A percentile compares a stretch with the other conserved stretches of the same genome.
These are phyloP conservation scores for Kentomonas sorsogonicus DNA, from an alignment of 208 protist genomes.

Conservation along the genomic window DNA sequence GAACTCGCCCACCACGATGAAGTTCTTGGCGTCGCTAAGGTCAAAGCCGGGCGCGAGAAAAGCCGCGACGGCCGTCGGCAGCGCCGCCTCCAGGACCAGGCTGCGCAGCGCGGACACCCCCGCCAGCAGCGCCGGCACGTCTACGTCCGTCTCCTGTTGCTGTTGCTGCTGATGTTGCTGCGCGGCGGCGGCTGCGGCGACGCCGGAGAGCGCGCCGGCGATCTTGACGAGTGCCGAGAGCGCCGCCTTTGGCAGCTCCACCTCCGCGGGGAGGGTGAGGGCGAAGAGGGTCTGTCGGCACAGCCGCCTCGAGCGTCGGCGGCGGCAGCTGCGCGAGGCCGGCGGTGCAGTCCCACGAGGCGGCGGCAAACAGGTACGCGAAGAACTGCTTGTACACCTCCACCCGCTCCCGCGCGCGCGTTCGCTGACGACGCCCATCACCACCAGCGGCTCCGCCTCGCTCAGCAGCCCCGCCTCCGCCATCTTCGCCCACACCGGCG, in stretches of 20 bases:
- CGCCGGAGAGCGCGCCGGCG: constrained; percentile 29
- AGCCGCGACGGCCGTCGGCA: constrained; percentile 17
- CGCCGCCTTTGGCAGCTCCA: constrained; percentile 62
- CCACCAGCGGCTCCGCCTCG: constrained; percentile 29
- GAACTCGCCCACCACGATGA: constrained; percentile 48
- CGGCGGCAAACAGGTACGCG: constrained; percentile 38
- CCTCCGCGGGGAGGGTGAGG: constrained; percentile 37
- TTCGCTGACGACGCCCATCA: constrained; percentile 65
- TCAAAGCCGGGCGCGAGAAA: constrained; percentile 36
- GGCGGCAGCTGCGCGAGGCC: constrained; percentile 36
- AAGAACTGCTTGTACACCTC: constrained; percentile 72
- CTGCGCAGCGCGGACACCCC: constrained; percentile 7
- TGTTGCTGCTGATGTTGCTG: background rate
- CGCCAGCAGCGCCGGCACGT: constrained; percentile 6
- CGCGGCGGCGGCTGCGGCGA: constrained; percentile 7
- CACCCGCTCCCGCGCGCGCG: constrained; percentile 41
- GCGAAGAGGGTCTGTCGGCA: constrained; percentile 38
- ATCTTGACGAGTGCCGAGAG: constrained; percentile 52
- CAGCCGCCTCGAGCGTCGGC: constrained; percentile 19
- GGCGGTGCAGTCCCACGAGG: constrained; percentile 37
- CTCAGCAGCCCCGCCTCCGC: constrained; percentile 31
- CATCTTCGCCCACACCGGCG: constrained; percentile 39
- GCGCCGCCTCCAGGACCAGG: constrained; percentile 14
- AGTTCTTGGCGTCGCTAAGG: constrained; percentile 65
- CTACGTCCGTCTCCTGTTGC: background rate